These are phyloP conservation scores for Coemansia sp. DNA, from an alignment of 192 early-diverging fungal genomes.

Conservation along the genomic window DNA sequence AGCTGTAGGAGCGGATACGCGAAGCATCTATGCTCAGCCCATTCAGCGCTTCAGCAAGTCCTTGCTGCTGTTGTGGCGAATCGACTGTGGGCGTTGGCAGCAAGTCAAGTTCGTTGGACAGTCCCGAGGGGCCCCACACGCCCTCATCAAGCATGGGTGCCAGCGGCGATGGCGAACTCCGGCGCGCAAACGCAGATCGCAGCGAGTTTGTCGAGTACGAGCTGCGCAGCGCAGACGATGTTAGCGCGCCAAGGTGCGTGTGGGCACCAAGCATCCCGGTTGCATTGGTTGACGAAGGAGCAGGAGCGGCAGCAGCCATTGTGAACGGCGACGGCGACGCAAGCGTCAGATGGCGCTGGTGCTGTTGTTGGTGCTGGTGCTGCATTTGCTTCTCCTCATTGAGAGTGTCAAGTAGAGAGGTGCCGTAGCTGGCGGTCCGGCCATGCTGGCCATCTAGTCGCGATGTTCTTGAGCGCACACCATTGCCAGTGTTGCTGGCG, in stretches of 20 bases:
- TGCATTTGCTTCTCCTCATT: constrained; percentile 42
- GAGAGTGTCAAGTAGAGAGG: constrained; percentile 50
- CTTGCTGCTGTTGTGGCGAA: constrained; percentile 3
- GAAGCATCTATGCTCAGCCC: constrained; percentile 13
- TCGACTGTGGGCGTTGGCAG: constrained; percentile 15
- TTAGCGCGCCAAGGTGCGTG: constrained; percentile 33
- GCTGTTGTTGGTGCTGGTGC: constrained; percentile 11
- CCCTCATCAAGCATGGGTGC: constrained; percentile 35
- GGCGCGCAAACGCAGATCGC: constrained; percentile 42
- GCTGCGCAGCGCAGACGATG: constrained; percentile 50
- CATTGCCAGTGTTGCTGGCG: not conserved
- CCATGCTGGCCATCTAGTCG: constrained; percentile 38
- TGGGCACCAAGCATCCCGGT: constrained; percentile 48
- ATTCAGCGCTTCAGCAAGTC: constrained; percentile 19
- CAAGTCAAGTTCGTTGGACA: constrained; percentile 47
- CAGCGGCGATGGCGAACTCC: constrained; percentile 36
- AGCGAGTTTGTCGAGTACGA: constrained; percentile 54
- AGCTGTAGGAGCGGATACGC: constrained; percentile 54
- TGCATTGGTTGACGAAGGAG: constrained; percentile 17
- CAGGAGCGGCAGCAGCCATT: constrained; percentile 2
- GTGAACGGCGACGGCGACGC: constrained; percentile 16
- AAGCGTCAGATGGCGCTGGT: constrained; percentile 28
- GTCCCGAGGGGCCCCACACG: constrained; percentile 50
- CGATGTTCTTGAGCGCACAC: constrained; percentile 10
- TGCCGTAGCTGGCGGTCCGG: constrained; percentile 53